Base-by-base conservation (phyloP, 176 grass and related monocot species). In the Zoysia japonica region DNA sequence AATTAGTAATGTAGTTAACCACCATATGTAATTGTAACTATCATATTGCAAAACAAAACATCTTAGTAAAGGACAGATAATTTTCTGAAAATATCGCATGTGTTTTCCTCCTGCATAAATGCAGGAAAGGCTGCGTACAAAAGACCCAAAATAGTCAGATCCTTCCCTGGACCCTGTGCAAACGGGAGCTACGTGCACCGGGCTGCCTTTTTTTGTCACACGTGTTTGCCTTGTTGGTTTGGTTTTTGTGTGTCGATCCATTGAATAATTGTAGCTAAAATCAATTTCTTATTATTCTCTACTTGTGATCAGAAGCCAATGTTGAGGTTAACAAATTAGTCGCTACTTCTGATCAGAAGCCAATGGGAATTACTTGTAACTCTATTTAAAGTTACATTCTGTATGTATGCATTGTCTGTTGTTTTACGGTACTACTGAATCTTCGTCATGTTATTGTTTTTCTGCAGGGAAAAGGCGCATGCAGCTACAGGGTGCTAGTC, bases 381-480 rank as follows among this genome's bases (percentile, higher is more conserved):
- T 61, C 14, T 57, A 8, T 53, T 15, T 65, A 43, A 49, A 74
- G 3, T 46, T 74, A 82, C 9, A 9, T 74, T 74, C 7, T 11
- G 1, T 55, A 65, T 16, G 0, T 66, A 54, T 47, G 14, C 48
- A 74, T 10, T 50, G 5, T 65, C 13, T 41, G 54, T 74, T 42
- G 42, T 59, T 49, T 54, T 42, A 3, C 20, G 20, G 36, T 82
- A 47, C 19, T 1, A 43, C 20, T 15, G 5, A 5, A 6, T 71
- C 13, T 3, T 41, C 41, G 1, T 42, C 41, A 72, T 13, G 50
- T 5, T 61, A 51, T 61, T 78, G 19, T 74, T 82, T 56, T 75
- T 82, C 54, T 78, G 10, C 68, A 93, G 91, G 87, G 87, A 72
- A 44, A 93, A 17, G 87, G 87, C 71, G 84, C 78, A 17, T 93